Evolutionary conservation across 2,329 filamentous ascomycete genomes (phyloP), one percentile per base, ranked within the genome.

Genomic region (Diaporthe ilicicola): DNA sequence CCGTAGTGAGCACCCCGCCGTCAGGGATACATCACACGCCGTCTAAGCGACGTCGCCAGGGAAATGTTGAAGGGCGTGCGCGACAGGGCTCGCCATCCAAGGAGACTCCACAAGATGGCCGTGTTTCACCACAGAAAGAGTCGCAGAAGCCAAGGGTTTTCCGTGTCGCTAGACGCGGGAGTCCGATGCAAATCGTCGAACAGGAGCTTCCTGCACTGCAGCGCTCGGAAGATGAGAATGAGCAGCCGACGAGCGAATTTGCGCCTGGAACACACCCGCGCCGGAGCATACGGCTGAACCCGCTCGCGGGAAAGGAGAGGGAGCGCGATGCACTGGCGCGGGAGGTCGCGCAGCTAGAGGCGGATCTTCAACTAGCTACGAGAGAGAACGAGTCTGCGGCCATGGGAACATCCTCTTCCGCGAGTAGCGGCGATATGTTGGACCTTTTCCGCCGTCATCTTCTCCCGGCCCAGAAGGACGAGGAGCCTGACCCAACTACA

Each of bases 1-100:
- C 86, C 0, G 81, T 87, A 1, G 83, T 88, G 34, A 87, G 84
- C 53, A 87, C 87, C 3, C 88, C 88, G 9, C 87, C 89, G 0
- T 78, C 82, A 24, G 90, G 89, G 1, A 91, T 91, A 34, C 89
- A 91, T 71, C 85, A 86, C 64, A 89, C 87, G 17, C 88, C 89
- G 0, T 88, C 86, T 27, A 87, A 84, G 71, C 81, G 82, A 39
- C 81, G 82, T 2, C 69, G 71, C 13, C 64, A 59, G n/a, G 64
- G 55, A 15, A 61, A 22, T 22, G 44, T 61, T 32, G 55, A 50
- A 29, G 55, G 62, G 44, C 51, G 55, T 37, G 53, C 29, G 71
- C 68, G 53, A 46, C 69, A 53, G 70, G 84, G 81, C 70, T 89
- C 88, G 1, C 87, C 87, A 1, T 76, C 87, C 3, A 88, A 88